Percentiles rank a stretch among this genome's conserved stretches.
These are phyloP conservation scores for Ophiognomonia clavigignenti-juglandacearum DNA, from an alignment of 2,329 filamentous ascomycete genomes.

Conservation along the genomic window DNA sequence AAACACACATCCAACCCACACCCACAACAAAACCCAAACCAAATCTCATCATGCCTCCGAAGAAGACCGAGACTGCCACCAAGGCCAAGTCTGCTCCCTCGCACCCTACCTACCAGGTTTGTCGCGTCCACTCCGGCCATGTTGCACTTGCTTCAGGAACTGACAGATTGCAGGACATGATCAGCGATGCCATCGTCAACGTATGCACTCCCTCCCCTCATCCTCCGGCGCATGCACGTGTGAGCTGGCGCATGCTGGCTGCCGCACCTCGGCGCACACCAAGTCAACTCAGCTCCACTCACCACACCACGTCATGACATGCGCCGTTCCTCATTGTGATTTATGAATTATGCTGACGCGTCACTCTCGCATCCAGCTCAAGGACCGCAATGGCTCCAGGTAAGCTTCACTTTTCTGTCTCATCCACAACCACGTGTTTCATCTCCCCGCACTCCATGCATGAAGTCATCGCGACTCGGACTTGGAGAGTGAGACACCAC, in stretches of 20 bases:
- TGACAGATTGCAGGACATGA: conserved; percentile 52
- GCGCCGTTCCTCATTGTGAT: not conserved
- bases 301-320: not conserved
- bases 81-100: conserved; percentile 41
- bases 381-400: conserved; percentile 58
- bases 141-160: conserved; percentile 20
- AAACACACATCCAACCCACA: conserved; percentile 14
- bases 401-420: conserved; percentile 21
- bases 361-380: conserved; percentile 42
- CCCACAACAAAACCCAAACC: not conserved
- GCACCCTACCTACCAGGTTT: conserved; percentile 57
- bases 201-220: conserved; percentile 40
- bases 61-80: conserved; percentile 47
- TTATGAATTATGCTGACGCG: conserved; percentile 33
- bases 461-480: conserved; percentile 15
- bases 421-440: conserved; percentile 13
- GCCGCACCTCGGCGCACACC: not conserved
- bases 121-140: conserved; percentile 23
- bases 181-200: conserved; percentile 56
- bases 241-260: conserved; percentile 3
- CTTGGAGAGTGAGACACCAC: conserved; percentile 3
- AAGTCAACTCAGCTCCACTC: not conserved
- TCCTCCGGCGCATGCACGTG: conserved; percentile 28
- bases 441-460: conserved; percentile 14
- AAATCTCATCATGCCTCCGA: conserved; percentile 50